These are phyloP conservation scores for Lachancea nothofagi DNA, from an alignment of 805 yeast genomes.

Conservation along the genomic window DNA sequence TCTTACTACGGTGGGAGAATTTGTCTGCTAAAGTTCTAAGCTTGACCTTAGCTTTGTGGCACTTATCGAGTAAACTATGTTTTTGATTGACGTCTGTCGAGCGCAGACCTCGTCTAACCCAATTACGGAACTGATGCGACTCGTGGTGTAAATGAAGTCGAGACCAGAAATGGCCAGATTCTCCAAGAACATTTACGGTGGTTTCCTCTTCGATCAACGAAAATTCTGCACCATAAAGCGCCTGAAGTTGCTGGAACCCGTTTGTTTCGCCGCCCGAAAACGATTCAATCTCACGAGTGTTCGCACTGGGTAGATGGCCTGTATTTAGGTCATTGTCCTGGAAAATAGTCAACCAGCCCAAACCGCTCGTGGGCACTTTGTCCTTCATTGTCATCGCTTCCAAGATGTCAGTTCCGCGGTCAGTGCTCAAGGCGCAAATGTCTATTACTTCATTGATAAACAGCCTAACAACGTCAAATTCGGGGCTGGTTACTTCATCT, in stretches of 20 bases:
- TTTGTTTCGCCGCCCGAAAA: neutral
- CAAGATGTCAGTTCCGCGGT: neutral
- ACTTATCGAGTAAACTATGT: constrained; percentile 4
- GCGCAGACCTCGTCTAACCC: constrained; percentile 7
- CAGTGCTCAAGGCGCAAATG: constrained; percentile 6
- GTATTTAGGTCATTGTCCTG: constrained; percentile 6
- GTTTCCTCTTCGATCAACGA: constrained; percentile 7
- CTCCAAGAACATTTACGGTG: constrained; percentile 1
- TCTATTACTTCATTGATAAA: constrained; percentile 12
- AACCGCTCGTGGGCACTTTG: constrained; percentile 2
- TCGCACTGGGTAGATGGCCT: neutral
- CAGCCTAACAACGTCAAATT: constrained; percentile 10
- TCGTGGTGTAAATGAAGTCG: neutral
- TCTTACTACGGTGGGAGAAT: neutral
- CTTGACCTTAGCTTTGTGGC: constrained; percentile 8
- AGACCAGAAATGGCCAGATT: constrained; percentile 4
- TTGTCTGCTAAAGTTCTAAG: constrained; percentile 1
- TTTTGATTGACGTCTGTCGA: constrained; percentile 1
- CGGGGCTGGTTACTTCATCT: constrained; percentile 3
- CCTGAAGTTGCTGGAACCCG: constrained; percentile 1
- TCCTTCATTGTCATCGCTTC: constrained; percentile 2
- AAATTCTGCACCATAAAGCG: constrained; percentile 1
- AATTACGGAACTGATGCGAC: constrained; percentile 3
- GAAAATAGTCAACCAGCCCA: constrained; percentile 11
- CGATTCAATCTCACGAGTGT: constrained; percentile 7